Percentiles rank a stretch among this genome's conserved stretches.
These are phyloP conservation scores for Talaromyces albobiverticillius DNA, from an alignment of 2,329 filamentous ascomycete species.

Conservation along the genomic window DNA sequence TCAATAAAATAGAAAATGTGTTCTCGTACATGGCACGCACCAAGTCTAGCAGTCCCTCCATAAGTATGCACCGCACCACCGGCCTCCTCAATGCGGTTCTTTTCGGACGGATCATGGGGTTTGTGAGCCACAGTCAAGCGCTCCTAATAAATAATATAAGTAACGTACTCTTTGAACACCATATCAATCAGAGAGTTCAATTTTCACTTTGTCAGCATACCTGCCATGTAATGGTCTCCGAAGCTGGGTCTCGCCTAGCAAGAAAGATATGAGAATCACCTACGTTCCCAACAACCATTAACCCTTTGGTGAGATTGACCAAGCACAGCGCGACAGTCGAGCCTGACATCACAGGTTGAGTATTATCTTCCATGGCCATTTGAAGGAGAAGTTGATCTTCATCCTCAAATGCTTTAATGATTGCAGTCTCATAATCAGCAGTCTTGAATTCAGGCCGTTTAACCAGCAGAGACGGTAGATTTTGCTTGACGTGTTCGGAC, in stretches of 20 bases:
- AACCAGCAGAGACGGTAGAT: conserved; percentile 25
- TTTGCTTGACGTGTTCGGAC: conserved; percentile 30
- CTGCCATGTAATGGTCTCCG: conserved; percentile 23
- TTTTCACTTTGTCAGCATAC: not conserved
- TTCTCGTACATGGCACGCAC: conserved; percentile 16
- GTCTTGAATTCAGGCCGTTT: conserved; percentile 28
- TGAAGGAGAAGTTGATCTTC: conserved; percentile 29
- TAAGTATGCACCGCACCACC: conserved; percentile 26
- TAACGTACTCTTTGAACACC: not conserved
- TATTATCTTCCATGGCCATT: conserved; percentile 23
- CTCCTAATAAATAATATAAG: conserved; percentile 20
- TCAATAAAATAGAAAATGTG: not conserved
- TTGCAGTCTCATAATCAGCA: conserved; percentile 29
- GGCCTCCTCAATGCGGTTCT: conserved; percentile 29
- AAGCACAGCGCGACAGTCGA: conserved; percentile 34
- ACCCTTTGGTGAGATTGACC: conserved; percentile 29
- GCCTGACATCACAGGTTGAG: conserved; percentile 28
- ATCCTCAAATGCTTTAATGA: conserved; percentile 27
- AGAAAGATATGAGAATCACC: conserved; percentile 36
- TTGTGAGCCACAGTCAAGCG: conserved; percentile 33
- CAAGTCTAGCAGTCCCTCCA: conserved; percentile 28
- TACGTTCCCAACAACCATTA: conserved; percentile 32
- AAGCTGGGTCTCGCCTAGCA: conserved; percentile 28
- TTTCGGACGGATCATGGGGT: conserved; percentile 28
- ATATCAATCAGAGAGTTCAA: not conserved